phyloP scores from a whole-genome alignment of 2,329 filamentous ascomycete genomes.

The Ophiocordyceps sinensis region DNA sequence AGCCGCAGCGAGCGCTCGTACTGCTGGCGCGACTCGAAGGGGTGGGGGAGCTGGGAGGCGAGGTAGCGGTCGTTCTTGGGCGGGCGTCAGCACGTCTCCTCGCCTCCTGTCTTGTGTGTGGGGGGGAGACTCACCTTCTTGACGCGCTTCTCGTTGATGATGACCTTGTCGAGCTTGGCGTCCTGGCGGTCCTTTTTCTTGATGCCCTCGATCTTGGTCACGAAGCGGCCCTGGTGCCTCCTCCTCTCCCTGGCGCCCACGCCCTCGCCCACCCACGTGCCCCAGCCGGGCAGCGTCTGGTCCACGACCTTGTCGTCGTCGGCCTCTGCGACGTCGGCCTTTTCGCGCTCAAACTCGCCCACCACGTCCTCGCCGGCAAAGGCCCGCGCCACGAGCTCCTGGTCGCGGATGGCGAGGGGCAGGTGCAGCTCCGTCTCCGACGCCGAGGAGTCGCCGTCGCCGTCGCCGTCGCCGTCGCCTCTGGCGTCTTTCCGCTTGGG shows the following conservation, averaged over 20 bases:
- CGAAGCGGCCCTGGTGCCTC: slow-evolving; percentile 45
- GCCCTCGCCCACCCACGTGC: slow-evolving; percentile 76
- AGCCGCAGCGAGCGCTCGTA: slow-evolving; percentile 81
- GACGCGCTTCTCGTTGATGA: slow-evolving; percentile 80
- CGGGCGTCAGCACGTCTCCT: neutral
- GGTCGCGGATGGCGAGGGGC: slow-evolving; percentile 43
- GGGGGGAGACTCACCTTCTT: slow-evolving; percentile 52
- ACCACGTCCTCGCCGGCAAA: slow-evolving; percentile 85
- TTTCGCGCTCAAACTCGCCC: slow-evolving; percentile 68
- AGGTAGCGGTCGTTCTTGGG: slow-evolving; percentile 70
- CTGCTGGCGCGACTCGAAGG: slow-evolving; percentile 76
- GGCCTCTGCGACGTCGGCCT: slow-evolving; percentile 52
- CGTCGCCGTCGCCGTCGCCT: too few species aligned
- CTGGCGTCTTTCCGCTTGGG: neutral
- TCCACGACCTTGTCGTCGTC: slow-evolving; percentile 76
- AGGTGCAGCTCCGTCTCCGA: slow-evolving; percentile 35
- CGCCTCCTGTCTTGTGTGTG: neutral
- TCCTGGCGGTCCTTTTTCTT: slow-evolving; percentile 69
- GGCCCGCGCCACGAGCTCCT: slow-evolving; percentile 61
- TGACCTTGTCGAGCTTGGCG: slow-evolving; percentile 66
- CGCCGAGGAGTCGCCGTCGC: slow-evolving; percentile 19
- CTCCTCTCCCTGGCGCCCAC: slow-evolving; percentile 56
- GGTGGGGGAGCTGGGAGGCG: slow-evolving; percentile 69
- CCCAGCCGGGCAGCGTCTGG: slow-evolving; percentile 87
- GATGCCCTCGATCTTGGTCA: slow-evolving; percentile 57